Percentiles rank a stretch among this genome's conserved stretches.
These are phyloP conservation scores for Brassica balearica DNA, from an alignment of 441 rosid species.

Conservation along the genomic window DNA sequence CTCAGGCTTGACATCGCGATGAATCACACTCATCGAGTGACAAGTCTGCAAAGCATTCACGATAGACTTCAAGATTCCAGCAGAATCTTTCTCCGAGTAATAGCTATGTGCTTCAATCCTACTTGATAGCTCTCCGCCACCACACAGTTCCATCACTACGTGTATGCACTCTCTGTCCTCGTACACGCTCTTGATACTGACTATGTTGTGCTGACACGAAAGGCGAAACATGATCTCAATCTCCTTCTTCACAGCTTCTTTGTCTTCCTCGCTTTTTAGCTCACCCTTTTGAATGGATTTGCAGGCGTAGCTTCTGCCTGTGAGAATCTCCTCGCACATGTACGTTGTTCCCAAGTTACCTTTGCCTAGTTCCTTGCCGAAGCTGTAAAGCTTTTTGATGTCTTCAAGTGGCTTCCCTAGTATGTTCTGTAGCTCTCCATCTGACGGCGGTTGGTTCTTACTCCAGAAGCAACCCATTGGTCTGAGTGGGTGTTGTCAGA, in stretches of 20 bases:
- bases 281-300: constrained; percentile 50
- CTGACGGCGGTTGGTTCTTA: neutral
- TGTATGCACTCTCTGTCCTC: constrained; percentile 1
- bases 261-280: neutral
- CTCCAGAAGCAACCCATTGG: constrained; percentile 10
- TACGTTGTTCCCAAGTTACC: constrained; percentile 83
- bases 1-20: constrained; percentile 55
- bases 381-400: constrained; percentile 1
- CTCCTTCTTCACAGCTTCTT: constrained; percentile 12
- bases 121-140: neutral
- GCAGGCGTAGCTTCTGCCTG: constrained; percentile 61
- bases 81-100: constrained; percentile 12
- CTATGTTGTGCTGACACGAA: neutral
- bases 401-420: constrained; percentile 46
- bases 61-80: constrained; percentile 8
- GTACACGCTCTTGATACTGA: neutral
- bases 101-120: neutral
- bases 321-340: constrained; percentile 57
- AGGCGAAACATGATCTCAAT: neutral
- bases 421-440: constrained; percentile 30
- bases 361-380: constrained; percentile 71
- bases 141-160: neutral
- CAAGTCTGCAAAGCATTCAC: neutral
- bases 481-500: neutral
- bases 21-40: neutral